These are phyloP conservation scores for Skeletonema menzelii DNA, from an alignment of 108 stramenopile genomes.

Conservation along the genomic window DNA sequence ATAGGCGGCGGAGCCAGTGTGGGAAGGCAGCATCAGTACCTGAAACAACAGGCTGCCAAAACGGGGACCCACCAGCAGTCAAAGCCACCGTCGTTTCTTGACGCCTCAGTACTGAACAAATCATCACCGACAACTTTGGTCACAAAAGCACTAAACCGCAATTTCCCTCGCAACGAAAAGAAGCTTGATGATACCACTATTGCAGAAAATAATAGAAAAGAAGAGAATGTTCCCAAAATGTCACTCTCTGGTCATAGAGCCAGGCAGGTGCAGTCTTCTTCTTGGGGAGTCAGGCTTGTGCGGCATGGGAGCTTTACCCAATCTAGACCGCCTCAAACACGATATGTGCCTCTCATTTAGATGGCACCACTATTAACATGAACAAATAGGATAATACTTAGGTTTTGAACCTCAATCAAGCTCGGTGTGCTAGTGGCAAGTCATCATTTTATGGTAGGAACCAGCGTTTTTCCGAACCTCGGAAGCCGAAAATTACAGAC, in stretches of 20 bases:
- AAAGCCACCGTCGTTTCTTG: background rate
- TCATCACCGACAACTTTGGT: constrained; percentile 27
- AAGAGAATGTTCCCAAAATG: constrained; percentile 32
- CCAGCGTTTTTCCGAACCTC: too few relatives aligned
- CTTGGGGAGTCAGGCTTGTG: constrained; percentile 19
- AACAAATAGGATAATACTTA: background rate
- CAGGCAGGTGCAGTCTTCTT: background rate
- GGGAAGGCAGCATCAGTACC: constrained; percentile 71
- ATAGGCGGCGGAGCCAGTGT: constrained; percentile 80
- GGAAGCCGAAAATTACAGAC: too few relatives aligned
- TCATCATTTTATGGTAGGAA: too few relatives aligned
- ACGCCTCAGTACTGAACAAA: constrained; percentile 1
- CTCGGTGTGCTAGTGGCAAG: too few relatives aligned
- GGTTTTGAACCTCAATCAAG: too few relatives aligned
- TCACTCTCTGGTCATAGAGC: constrained; percentile 13
- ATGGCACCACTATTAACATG: background rate
- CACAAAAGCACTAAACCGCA: constrained; percentile 38
- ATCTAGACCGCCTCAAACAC: constrained; percentile 5
- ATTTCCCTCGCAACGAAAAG: constrained; percentile 11
- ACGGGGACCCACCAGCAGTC: constrained; percentile 8
- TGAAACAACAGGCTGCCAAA: constrained; percentile 57
- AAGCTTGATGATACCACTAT: background rate
- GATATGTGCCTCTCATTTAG: constrained; percentile 22
- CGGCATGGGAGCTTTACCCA: constrained; percentile 21
- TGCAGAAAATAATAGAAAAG: constrained; percentile 3